These are phyloP conservation scores for Somion occarium DNA, from an alignment of 1,284 basidiomycete genomes.

Conservation along the genomic window DNA sequence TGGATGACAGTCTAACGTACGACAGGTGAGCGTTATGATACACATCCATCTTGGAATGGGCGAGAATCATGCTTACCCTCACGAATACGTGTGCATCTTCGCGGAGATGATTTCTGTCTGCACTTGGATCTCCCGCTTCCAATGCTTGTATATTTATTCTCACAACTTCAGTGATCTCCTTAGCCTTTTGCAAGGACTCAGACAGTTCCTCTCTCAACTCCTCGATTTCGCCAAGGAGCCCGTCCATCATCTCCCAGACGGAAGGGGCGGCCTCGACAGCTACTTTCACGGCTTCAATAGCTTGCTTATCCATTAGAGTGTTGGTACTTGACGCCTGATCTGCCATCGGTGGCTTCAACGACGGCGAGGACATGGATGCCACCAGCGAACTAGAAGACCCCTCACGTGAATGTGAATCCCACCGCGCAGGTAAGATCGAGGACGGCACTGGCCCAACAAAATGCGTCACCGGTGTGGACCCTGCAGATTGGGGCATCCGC, in stretches of 20 bases:
- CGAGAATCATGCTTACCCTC: constrained; percentile 44
- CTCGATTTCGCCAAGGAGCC: constrained; percentile 44
- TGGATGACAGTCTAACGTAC: constrained; percentile 56
- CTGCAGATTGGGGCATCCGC: constrained; percentile 10
- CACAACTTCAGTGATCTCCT: constrained; percentile 52
- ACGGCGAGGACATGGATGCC: constrained; percentile 28
- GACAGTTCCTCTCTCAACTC: constrained; percentile 38
- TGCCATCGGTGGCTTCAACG: constrained; percentile 25
- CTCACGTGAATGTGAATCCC: constrained; percentile 47
- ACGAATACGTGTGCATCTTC: constrained; percentile 71
- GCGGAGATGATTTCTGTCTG: constrained; percentile 53
- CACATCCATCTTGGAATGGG: not conserved
- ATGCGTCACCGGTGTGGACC: not conserved
- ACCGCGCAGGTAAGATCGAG: constrained; percentile 10
- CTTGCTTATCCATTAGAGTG: constrained; percentile 62
- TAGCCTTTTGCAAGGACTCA: constrained; percentile 50
- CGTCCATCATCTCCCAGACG: constrained; percentile 70
- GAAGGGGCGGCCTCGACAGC: constrained; percentile 67
- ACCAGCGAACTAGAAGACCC: constrained; percentile 52
- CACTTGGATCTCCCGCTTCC: constrained; percentile 41
- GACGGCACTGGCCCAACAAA: constrained; percentile 10
- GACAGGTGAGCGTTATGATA: constrained; percentile 1
- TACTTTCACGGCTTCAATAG: constrained; percentile 60
- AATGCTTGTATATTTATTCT: constrained; percentile 47
- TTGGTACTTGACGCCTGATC: constrained; percentile 46